Percentiles rank a stretch among this genome's conserved stretches.
Evolutionary conservation across 495 filamentous ascomycete genomes (phyloP).

Genomic region (Podospora pseudocomata): DNA sequence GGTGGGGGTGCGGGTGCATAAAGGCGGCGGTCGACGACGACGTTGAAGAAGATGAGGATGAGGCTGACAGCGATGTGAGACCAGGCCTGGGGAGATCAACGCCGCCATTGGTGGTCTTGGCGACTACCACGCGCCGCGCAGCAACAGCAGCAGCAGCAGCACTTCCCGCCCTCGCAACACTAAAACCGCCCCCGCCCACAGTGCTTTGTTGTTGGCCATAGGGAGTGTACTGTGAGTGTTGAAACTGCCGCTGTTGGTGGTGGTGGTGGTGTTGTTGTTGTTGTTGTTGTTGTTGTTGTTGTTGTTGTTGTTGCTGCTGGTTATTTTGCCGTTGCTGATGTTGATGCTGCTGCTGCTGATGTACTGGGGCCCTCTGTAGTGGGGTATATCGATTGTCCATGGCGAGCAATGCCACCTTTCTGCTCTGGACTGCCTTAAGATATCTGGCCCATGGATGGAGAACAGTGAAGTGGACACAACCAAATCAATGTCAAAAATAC

Average conservation of each 20-base stretch:
- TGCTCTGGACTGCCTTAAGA: not conserved
- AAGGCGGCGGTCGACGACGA: conserved; percentile 3
- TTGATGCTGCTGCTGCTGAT: not conserved
- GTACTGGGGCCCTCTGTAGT: not conserved
- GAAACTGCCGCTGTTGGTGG: not conserved
- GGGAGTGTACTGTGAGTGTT: not conserved
- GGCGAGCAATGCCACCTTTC: not conserved
- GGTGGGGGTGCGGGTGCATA: conserved; percentile 11
- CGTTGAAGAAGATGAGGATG: conserved; percentile 3
- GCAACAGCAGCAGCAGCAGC: not conserved
- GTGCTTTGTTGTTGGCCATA: not conserved
- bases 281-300: not conserved
- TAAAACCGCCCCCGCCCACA: not conserved
- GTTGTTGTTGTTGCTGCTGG: not conserved
- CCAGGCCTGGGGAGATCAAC: conserved; percentile 12
- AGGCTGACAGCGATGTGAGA: conserved; percentile 9
- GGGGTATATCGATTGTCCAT: conserved; percentile 10
- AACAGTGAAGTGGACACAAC: not conserved
- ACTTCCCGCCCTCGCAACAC: not conserved
- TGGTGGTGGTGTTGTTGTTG: conserved; percentile 1
- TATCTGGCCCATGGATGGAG: not conserved
- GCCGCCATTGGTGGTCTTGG: conserved; percentile 20
- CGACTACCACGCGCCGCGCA: not conserved
- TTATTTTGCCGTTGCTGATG: not conserved
- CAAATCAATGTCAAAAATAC: not conserved